These are phyloP conservation scores for Pilasporangium apinafurcum DNA, from an alignment of 352 stramenopile genomes.

Conservation along the genomic window DNA sequence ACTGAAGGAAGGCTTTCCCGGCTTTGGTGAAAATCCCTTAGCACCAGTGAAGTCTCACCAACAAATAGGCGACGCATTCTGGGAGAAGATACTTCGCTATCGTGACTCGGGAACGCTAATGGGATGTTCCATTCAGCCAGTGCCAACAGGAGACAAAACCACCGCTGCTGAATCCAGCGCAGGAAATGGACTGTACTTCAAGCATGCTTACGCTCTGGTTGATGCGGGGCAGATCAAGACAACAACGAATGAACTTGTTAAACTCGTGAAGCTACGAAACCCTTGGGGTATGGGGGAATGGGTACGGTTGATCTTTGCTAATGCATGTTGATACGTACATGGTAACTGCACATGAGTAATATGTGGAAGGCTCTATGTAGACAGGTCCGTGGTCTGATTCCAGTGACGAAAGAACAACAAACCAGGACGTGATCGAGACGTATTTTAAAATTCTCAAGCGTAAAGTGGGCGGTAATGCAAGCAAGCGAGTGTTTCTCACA, in stretches of 20 bases:
- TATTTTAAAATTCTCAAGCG: conserved; percentile 73
- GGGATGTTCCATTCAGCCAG: conserved; percentile 88
- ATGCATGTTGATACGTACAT: not conserved
- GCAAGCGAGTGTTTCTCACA: conserved; percentile 57
- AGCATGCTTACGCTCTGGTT: conserved; percentile 85
- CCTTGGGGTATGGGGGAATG: conserved; percentile 91
- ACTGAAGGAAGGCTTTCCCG: conserved; percentile 71
- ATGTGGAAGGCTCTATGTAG: conserved; percentile 13
- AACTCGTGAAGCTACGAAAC: conserved; percentile 83
- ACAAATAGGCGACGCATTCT: conserved; percentile 64
- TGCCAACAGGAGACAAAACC: conserved; percentile 46
- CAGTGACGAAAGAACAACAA: conserved; percentile 61
- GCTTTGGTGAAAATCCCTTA: conserved; percentile 70
- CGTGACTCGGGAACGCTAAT: conserved; percentile 84
- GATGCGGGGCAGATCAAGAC: conserved; percentile 72
- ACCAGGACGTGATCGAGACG: conserved; percentile 73
- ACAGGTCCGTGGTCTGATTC: conserved; percentile 82
- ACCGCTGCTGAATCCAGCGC: conserved; percentile 64
- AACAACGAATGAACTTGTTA: conserved; percentile 32
- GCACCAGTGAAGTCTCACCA: conserved; percentile 26
- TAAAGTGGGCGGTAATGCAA: conserved; percentile 53
- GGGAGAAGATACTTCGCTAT: conserved; percentile 69
- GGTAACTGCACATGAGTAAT: not conserved
- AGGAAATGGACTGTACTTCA: conserved; percentile 82
- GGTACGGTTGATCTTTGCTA: conserved; percentile 23